These are phyloP conservation scores for Trichosporon sp. DNA, from an alignment of 1,284 basidiomycete species.

Conservation along the genomic window DNA sequence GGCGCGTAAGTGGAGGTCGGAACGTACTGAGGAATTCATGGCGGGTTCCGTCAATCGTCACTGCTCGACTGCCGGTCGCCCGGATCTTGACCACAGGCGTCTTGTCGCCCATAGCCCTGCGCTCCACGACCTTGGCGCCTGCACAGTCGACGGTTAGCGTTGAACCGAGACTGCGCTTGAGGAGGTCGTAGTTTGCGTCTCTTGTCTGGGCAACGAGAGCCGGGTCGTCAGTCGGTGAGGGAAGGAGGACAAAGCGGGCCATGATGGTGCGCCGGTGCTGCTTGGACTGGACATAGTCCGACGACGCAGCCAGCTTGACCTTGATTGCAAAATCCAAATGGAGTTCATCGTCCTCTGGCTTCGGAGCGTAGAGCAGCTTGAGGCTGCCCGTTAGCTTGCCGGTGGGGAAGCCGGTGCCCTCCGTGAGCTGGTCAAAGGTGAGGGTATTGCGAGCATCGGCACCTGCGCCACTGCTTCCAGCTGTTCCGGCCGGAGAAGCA, in stretches of 20 bases:
- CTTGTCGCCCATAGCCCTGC: not conserved
- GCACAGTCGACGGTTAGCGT: not conserved
- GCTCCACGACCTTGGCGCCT: not conserved
- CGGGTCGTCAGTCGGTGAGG: not conserved
- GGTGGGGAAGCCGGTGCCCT: not conserved
- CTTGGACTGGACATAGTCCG: not conserved
- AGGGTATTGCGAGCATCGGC: not conserved
- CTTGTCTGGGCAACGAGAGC: not conserved
- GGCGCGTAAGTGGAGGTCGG: not conserved
- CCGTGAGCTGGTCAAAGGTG: slow-evolving; percentile 3
- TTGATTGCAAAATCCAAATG: slow-evolving; percentile 9
- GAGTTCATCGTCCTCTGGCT: not conserved
- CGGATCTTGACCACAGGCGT: not conserved
- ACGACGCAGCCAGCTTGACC: not conserved
- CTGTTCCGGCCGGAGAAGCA: not conserved
- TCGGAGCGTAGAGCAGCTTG: not conserved
- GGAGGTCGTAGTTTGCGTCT: not conserved
- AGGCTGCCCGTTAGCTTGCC: not conserved
- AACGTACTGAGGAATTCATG: slow-evolving; percentile 15
- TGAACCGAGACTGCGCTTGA: not conserved
- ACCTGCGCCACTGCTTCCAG: not conserved
- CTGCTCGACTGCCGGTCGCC: not conserved
- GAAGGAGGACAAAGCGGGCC: slow-evolving; percentile 2
- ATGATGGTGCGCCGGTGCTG: slow-evolving; percentile 4
- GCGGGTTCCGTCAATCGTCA: not conserved